phyloP scores from a whole-genome alignment of 306 rosid genomes.

The Parietaria judaica region DNA sequence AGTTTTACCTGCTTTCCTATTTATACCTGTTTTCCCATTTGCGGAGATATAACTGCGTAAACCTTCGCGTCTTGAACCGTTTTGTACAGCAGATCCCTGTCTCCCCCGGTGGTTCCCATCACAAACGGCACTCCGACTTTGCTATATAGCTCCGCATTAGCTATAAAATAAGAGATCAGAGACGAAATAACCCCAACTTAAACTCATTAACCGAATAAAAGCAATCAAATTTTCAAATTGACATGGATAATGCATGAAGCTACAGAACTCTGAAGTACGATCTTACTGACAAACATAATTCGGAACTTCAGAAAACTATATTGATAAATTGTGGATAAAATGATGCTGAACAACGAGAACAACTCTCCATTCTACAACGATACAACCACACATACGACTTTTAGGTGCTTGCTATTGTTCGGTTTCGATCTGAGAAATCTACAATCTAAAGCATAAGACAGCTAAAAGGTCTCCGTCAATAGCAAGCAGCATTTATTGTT shows the following conservation, averaged over 20 bases:
- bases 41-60: constrained; percentile 91
- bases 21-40: constrained; percentile 90
- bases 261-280: background rate
- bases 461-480: background rate
- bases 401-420: background rate
- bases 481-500: background rate
- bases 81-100: constrained; percentile 55
- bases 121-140: constrained; percentile 87
- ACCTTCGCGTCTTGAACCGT: constrained; percentile 60
- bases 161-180: constrained; percentile 28
- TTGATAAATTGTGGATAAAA: too few species aligned
- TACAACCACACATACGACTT: too few species aligned
- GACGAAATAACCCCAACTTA: background rate
- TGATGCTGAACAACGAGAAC: background rate
- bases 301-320: background rate
- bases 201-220: background rate
- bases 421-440: background rate
- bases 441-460: background rate
- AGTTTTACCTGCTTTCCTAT: constrained; percentile 38
- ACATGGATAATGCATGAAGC: background rate
- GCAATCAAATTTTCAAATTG: background rate
- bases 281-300: background rate
- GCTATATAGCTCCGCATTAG: constrained; percentile 73
- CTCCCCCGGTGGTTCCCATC: constrained; percentile 97
- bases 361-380: background rate